These are phyloP conservation scores for Arthrocladium fulminans DNA, from an alignment of 2,329 filamentous ascomycete genomes.

Conservation along the genomic window DNA sequence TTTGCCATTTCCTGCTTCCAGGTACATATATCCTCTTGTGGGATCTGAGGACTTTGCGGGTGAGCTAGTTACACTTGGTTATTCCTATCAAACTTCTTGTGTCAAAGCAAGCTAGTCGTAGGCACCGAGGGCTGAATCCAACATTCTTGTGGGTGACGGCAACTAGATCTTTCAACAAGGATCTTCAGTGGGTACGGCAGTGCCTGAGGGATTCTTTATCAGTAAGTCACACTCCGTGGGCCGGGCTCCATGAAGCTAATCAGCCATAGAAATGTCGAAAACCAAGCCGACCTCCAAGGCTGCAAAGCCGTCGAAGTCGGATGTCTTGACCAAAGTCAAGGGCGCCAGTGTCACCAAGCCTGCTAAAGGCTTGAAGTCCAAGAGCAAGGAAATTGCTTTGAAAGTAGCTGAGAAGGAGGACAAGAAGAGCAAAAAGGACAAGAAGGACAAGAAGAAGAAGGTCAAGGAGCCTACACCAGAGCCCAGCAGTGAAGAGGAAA, in stretches of 20 bases:
- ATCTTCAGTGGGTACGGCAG: constrained; percentile 7
- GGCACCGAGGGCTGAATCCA: constrained; percentile 28
- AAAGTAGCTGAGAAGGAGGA: constrained; percentile 33
- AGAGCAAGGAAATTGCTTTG: constrained; percentile 38
- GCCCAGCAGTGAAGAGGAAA: constrained; percentile 31
- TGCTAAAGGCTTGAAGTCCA: constrained; percentile 35
- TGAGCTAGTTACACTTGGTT: not conserved
- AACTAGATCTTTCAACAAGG: constrained; percentile 5
- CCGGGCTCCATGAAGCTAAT: not conserved
- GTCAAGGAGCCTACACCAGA: constrained; percentile 31
- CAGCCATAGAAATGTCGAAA: constrained; percentile 27
- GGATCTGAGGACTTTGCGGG: constrained; percentile 2
- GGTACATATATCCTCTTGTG: not conserved
- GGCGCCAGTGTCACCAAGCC: constrained; percentile 38
- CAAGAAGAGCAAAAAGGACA: constrained; percentile 33
- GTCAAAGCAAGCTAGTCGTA: not conserved
- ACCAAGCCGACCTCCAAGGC: constrained; percentile 31
- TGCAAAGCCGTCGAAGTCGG: constrained; percentile 32
- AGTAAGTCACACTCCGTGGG: not conserved
- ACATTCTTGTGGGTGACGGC: constrained; percentile 26
- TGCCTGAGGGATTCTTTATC: constrained; percentile 2
- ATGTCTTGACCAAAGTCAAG: constrained; percentile 40
- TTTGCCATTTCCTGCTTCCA: constrained; percentile 7
- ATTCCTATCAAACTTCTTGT: constrained; percentile 8
- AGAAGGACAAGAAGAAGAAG: constrained; percentile 34